Conservation (phyloP, 352 stramenopile species). For the Phytophthora litchii region DNA sequence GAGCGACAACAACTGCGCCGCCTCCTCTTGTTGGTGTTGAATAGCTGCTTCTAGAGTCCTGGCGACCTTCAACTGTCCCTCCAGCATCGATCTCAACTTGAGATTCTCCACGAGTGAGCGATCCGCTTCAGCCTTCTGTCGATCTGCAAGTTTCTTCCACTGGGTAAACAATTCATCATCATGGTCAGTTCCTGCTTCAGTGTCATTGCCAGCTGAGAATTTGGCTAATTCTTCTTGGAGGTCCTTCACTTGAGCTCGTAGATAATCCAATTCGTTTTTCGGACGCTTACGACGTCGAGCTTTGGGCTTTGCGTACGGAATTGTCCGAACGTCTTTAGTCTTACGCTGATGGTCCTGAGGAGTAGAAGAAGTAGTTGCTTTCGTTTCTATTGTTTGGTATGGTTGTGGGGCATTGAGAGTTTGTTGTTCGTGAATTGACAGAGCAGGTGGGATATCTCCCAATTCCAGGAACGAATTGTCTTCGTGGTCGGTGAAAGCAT, state of each 20-base stretch:
- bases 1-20: slow-evolving; percentile 15
- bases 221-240: slow-evolving; percentile 35
- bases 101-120: slow-evolving; percentile 29
- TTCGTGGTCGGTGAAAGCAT: slow-evolving; percentile 14
- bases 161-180: slow-evolving; percentile 30
- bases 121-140: slow-evolving; percentile 29
- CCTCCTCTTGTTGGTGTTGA: slow-evolving; percentile 27
- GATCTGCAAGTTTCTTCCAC: slow-evolving; percentile 30
- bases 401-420: background rate
- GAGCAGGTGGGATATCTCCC: slow-evolving; percentile 5
- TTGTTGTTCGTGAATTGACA: background rate
- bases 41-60: slow-evolving; percentile 34
- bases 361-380: background rate
- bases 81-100: slow-evolving; percentile 35
- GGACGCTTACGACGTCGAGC: slow-evolving; percentile 30
- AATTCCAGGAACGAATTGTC: slow-evolving; percentile 3
- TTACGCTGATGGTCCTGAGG: slow-evolving; percentile 7
- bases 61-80: slow-evolving; percentile 35
- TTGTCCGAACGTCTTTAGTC: slow-evolving; percentile 14
- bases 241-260: slow-evolving; percentile 24
- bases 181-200: background rate
- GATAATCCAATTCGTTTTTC: slow-evolving; percentile 44
- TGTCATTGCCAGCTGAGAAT: slow-evolving; percentile 7
- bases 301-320: slow-evolving; percentile 21
- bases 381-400: background rate